These are phyloP conservation scores for Saccharomyces hybrid DNA, from an alignment of 1,139 yeast genomes.

Conservation along the genomic window DNA sequence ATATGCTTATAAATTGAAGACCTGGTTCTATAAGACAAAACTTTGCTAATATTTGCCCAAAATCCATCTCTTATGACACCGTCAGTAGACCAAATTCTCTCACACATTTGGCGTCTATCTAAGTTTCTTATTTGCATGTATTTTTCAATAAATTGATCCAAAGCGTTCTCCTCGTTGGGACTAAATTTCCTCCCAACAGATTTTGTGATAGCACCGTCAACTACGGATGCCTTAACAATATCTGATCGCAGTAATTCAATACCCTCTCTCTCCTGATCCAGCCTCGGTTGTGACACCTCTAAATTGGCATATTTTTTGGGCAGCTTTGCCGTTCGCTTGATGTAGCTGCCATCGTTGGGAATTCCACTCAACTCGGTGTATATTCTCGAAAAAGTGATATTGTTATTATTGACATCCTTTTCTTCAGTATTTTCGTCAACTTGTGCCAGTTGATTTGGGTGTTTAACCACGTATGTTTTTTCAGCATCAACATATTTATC, in stretches of 20 bases:
- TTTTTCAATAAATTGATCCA: no score
- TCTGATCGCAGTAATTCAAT: slow-evolving; percentile 26
- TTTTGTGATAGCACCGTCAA: slow-evolving; percentile 7
- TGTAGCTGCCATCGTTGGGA: background rate
- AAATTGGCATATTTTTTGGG: background rate
- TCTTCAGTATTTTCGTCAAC: background rate
- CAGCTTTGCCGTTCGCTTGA: background rate
- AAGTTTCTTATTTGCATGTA: no score
- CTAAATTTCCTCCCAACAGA: no score
- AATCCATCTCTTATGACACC: no score
- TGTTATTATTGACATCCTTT: background rate
- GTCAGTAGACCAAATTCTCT: no score
- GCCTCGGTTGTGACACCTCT: slow-evolving; percentile 2
- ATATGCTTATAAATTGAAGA: no score
- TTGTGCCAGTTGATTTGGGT: background rate
- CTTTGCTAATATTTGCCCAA: no score
- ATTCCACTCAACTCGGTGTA: background rate
- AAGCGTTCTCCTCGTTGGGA: no score
- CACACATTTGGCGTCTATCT: no score
- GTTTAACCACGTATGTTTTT: background rate
- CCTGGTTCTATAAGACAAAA: no score
- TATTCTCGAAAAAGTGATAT: background rate
- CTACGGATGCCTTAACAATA: slow-evolving; percentile 28
- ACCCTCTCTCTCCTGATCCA: slow-evolving; percentile 13
- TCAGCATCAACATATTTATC: background rate